Evolutionary conservation across 257 asterid genomes (phyloP).

Genomic region (Gentiana dahurica): DNA sequence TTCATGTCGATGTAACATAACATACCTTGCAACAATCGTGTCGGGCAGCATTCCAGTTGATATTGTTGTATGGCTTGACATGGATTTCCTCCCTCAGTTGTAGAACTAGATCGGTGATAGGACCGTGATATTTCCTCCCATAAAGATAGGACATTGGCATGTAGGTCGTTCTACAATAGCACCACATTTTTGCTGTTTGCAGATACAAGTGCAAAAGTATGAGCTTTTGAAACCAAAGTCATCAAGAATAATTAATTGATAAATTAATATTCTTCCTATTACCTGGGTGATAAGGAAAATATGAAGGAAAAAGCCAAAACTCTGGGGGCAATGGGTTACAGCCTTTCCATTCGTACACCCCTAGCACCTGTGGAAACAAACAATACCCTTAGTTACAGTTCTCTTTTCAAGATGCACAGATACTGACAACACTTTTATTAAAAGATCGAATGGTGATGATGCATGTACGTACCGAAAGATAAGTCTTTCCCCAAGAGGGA

Average conservation of each 20-base stretch:
- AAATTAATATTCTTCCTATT: too few species aligned
- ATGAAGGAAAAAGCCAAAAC: conserved; percentile 73
- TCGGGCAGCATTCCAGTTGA: conserved; percentile 74
- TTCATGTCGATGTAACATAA: conserved; percentile 1
- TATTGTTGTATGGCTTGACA: conserved; percentile 36
- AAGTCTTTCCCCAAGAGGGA: conserved; percentile 8
- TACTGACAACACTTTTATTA: too few species aligned
- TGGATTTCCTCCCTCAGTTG: conserved; percentile 56
- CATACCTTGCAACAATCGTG: conserved; percentile 61
- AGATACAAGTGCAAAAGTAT: too few species aligned
- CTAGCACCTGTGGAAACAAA: conserved; percentile 42
- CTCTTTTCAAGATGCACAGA: too few species aligned
- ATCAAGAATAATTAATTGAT: too few species aligned
- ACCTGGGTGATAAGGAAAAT: conserved; percentile 62
- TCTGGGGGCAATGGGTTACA: conserved; percentile 91
- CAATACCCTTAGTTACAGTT: too few species aligned
- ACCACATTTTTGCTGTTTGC: conserved; percentile 65
- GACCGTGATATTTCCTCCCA: conserved; percentile 56
- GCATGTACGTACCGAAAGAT: background rate
- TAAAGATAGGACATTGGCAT: conserved; percentile 87
- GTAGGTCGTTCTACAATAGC: conserved; percentile 73
- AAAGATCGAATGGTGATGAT: too few species aligned
- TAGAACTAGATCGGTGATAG: conserved; percentile 48
- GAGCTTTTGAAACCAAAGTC: too few species aligned
- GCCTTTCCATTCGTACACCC: conserved; percentile 88